These are phyloP conservation scores for Xylaria sp. DNA, from an alignment of 2,329 filamentous ascomycete species.

Conservation along the genomic window DNA sequence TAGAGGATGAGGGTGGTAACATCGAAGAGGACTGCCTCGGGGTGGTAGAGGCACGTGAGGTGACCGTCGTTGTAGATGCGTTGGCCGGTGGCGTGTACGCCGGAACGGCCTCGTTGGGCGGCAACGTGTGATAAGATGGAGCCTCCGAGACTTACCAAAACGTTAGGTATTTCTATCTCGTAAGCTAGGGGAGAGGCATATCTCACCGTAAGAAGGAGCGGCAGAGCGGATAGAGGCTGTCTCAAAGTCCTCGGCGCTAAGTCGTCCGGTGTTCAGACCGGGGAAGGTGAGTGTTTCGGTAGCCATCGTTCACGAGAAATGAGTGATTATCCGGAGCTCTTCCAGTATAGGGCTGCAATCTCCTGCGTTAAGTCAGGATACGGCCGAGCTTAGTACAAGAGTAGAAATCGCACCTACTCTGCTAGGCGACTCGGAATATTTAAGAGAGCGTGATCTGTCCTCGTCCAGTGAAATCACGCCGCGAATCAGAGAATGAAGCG, in stretches of 20 bases:
- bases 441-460: conserved; percentile 15
- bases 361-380: conserved; percentile 10
- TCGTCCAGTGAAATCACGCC: conserved; percentile 8
- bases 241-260: conserved; percentile 68
- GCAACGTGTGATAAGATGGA: conserved; percentile 69
- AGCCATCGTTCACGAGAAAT: conserved; percentile 40
- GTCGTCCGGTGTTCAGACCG: conserved; percentile 40
- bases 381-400: neutral
- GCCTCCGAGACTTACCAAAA: conserved; percentile 65
- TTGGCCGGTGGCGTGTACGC: conserved; percentile 58
- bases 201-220: conserved; percentile 74
- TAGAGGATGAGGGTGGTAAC: conserved; percentile 47
- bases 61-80: conserved; percentile 28
- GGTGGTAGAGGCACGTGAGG: conserved; percentile 41
- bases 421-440: neutral
- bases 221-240: conserved; percentile 73
- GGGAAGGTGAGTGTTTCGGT: conserved; percentile 44
- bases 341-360: neutral
- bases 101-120: conserved; percentile 60
- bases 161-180: conserved; percentile 34
- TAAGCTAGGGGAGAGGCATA: neutral
- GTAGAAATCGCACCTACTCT: neutral
- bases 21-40: conserved; percentile 40
- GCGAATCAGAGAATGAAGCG: conserved; percentile 21
- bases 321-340: conserved; percentile 6